Base-by-base conservation (phyloP, 2,329 filamentous ascomycete species). In the Lecanosticta acicola region DNA sequence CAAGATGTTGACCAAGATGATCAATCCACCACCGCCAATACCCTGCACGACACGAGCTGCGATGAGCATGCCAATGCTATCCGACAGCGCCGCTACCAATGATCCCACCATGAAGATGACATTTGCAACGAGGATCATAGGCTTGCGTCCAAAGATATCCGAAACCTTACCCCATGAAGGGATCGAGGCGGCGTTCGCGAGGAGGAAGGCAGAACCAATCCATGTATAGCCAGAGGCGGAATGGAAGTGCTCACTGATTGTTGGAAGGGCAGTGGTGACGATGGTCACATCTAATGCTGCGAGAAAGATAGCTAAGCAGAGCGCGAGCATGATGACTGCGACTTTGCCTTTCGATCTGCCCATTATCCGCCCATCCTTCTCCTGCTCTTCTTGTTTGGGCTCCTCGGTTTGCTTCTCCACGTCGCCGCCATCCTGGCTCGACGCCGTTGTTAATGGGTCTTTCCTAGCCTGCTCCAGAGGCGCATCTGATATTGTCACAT, bases 1-100 rank as follows among this genome's bases (percentile, higher is more conserved):
- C 53, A 71, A 71, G 45, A 84, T 83, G 58, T 82, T 81, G 45
- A 79, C 76, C 38, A 84, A 63, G n/a, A 78, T 75, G 32, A 83
- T 73, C 41, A 84, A 66, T 2, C 81, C 81, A 44, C 81, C 81
- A 29, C 77, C 79, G 8, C 79, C 81, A 33, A 78, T 70, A 56
- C 81, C 81, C 59, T 85, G 81, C 29, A 84, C 69, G 0, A 77
- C 76, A 58, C 81, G 68, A 16, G 78, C 79, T 3, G 72, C 73
- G 45, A 85, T 75, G 29, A 84, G 69, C 76, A 84, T 82, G 20
- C 74, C 69, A 55, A 84, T 77, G 51, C 72, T 79, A 45, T 71
- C 70, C 5, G 78, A 69, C 19, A 81, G 57, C 1, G 73, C 81
- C 32, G 78, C 78, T n/a, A 84, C 68, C 43, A 83, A 63, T 26